These are phyloP conservation scores for Saccharum hybrid DNA, from an alignment of 202 grass and related monocot species.

Conservation along the genomic window DNA sequence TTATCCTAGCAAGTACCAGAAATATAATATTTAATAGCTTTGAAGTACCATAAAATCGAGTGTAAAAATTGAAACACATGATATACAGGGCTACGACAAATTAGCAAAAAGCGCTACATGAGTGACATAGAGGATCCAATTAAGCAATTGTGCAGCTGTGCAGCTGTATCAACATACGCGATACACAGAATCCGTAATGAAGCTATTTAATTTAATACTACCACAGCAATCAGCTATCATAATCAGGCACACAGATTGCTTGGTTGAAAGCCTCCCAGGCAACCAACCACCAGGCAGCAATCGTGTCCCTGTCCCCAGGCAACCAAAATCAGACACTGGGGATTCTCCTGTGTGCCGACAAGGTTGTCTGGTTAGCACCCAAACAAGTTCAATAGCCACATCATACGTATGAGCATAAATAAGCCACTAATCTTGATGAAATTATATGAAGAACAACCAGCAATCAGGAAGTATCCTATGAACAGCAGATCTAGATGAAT, in stretches of 20 bases:
- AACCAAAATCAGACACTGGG: too few species aligned
- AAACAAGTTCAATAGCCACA: too few species aligned
- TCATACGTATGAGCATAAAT: background rate
- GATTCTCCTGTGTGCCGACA: too few species aligned
- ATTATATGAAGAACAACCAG: background rate
- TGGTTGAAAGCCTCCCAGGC: too few species aligned
- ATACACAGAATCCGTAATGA: background rate
- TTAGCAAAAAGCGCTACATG: background rate
- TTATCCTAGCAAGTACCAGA: background rate
- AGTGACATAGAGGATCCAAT: background rate
- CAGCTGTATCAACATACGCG: background rate
- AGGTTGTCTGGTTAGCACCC: too few species aligned
- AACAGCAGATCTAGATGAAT: background rate
- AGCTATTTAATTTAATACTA: background rate
- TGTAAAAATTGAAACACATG: background rate
- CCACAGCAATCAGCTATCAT: background rate
- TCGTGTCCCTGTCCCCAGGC: too few species aligned
- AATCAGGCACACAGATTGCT: background rate
- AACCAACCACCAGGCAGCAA: too few species aligned
- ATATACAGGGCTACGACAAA: background rate
- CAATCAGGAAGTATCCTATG: background rate
- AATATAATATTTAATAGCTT: too few species aligned
- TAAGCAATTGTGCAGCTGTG: too few species aligned
- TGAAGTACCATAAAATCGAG: background rate
- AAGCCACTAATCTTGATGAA: background rate